Conservation (phyloP, 148 eudicot species). For the Vaccinium corymbosum region DNA sequence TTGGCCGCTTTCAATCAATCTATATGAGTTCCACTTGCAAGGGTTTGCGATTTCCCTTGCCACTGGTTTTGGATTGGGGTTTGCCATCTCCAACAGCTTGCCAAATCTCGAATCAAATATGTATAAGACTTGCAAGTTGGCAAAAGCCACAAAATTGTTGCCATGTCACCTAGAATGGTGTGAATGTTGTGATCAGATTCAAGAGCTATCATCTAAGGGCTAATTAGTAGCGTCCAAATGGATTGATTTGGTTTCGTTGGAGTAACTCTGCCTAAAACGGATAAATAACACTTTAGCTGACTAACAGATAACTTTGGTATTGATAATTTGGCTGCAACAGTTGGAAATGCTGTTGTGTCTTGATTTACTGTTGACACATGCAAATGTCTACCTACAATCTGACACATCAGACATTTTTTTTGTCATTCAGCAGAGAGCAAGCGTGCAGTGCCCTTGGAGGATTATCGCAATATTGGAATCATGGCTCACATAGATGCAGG, state of each 20-base stretch:
- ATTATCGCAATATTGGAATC: slow-evolving; percentile 95
- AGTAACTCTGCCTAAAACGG: not conserved
- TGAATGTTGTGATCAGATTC: not conserved
- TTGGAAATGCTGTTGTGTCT: not conserved
- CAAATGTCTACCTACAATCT: slow-evolving; percentile 10
- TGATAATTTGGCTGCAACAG: not conserved
- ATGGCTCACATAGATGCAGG: slow-evolving; percentile 99
- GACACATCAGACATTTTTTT: slow-evolving; percentile 11
- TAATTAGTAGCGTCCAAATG: not conserved
- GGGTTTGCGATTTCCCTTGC: not conserved
- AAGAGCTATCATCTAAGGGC: not conserved
- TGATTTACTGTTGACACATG: not conserved
- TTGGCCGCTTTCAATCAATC: not conserved
- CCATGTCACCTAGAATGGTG: not conserved
- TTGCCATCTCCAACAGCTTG: not conserved
- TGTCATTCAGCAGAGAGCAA: slow-evolving; percentile 42
- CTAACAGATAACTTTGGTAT: not conserved
- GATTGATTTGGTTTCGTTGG: not conserved
- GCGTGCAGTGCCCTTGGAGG: slow-evolving; percentile 64
- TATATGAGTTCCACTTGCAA: not conserved
- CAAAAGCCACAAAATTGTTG: not conserved
- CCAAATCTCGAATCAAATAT: not conserved
- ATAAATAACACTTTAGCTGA: not conserved
- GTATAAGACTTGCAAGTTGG: not conserved
- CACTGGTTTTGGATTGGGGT: not conserved